These are phyloP conservation scores for Hypholoma fasciculare DNA, from an alignment of 768 basidiomycete species.

Conservation along the genomic window DNA sequence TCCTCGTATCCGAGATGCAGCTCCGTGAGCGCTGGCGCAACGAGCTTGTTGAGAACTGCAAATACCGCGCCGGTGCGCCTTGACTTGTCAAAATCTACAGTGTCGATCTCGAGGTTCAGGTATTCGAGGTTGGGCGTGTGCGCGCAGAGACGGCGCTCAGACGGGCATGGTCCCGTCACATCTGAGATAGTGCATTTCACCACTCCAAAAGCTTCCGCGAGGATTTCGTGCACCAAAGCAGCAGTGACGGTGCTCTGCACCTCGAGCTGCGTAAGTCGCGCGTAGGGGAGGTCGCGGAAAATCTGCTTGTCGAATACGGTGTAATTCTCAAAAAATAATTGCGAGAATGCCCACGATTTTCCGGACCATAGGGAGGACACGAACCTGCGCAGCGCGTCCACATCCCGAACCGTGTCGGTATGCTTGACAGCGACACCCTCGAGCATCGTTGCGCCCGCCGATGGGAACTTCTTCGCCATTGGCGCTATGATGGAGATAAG, in stretches of 20 bases:
- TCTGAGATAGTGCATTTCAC: neutral
- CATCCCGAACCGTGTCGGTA: neutral
- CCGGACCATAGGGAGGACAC: neutral
- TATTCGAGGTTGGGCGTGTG: constrained; percentile 5
- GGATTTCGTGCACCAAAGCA: constrained; percentile 1
- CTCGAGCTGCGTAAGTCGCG: constrained; percentile 2
- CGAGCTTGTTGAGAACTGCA: neutral
- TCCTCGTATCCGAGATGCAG: constrained; percentile 1
- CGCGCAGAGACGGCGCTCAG: neutral
- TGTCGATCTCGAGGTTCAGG: neutral
- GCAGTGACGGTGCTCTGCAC: constrained; percentile 1
- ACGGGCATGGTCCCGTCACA: neutral
- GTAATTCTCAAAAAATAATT: neutral
- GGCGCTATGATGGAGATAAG: neutral
- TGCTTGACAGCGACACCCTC: neutral
- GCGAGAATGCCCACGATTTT: neutral
- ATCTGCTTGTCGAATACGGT: neutral
- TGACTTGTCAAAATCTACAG: neutral
- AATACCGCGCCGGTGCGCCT: neutral
- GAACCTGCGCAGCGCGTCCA: neutral
- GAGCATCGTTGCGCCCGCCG: neutral
- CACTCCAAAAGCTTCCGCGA: neutral
- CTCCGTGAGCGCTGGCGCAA: neutral
- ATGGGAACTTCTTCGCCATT: neutral
- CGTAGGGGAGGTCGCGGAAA: constrained; percentile 1